These are phyloP conservation scores for Arachis monticola DNA, from an alignment of 331 rosid species.

Conservation along the genomic window DNA sequence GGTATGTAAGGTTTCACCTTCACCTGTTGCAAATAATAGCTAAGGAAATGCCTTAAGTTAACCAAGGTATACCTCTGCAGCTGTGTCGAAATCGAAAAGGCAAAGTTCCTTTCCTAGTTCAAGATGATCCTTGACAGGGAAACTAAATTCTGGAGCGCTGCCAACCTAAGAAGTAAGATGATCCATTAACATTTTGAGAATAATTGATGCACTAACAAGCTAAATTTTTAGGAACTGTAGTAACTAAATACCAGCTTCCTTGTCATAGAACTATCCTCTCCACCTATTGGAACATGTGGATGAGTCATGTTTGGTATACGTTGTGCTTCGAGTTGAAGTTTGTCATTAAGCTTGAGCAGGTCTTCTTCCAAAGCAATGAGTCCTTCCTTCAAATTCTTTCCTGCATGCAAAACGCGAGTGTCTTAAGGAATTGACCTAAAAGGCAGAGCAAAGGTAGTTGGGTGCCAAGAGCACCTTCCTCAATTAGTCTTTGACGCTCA, in stretches of 20 bases:
- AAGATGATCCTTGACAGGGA: constrained; percentile 86
- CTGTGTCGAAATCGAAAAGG: constrained; percentile 94
- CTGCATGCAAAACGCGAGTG: constrained; percentile 44
- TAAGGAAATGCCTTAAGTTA: constrained; percentile 21
- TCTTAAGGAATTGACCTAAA: constrained; percentile 16
- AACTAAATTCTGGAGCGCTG: constrained; percentile 61
- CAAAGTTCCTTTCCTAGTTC: constrained; percentile 88
- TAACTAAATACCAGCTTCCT: constrained; percentile 62
- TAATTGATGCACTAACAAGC: constrained; percentile 26
- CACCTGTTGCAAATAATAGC: background rate
- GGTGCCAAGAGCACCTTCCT: constrained; percentile 66
- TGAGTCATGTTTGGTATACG: constrained; percentile 88
- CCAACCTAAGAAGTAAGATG: constrained; percentile 62
- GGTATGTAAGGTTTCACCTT: constrained; percentile 14
- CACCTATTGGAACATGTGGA: constrained; percentile 91
- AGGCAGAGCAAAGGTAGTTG: constrained; percentile 5
- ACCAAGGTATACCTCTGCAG: constrained; percentile 77
- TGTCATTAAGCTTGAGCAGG: constrained; percentile 71
- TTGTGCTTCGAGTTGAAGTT: constrained; percentile 91
- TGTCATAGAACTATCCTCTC: constrained; percentile 72
- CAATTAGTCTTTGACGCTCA: constrained; percentile 77
- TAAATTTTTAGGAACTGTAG: constrained; percentile 1
- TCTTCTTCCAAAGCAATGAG: constrained; percentile 81
- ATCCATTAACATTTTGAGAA: constrained; percentile 23
- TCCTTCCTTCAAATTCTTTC: constrained; percentile 88